Evolutionary conservation across 768 basidiomycete genomes (phyloP).

Genomic region (Boletus rex-veris): DNA sequence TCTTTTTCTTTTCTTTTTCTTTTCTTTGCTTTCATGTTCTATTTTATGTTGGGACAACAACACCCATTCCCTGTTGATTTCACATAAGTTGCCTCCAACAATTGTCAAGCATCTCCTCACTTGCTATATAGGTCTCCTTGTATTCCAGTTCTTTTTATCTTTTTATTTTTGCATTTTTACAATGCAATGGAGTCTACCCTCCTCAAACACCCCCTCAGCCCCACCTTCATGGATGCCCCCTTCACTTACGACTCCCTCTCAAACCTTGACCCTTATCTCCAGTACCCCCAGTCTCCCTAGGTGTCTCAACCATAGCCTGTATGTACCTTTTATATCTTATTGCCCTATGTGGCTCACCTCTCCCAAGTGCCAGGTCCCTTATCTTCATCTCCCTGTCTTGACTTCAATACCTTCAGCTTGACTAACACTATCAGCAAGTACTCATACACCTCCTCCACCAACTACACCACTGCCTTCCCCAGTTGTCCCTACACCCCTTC

Average conservation of each 20-base stretch:
- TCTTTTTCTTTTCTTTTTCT: slow-evolving; percentile 21
- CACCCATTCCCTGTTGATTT: slow-evolving; percentile 31
- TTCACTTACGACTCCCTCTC: slow-evolving; percentile 45
- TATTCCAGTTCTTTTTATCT: slow-evolving; percentile 34
- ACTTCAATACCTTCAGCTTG: slow-evolving; percentile 61
- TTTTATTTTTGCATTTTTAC: slow-evolving; percentile 36
- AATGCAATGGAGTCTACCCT: slow-evolving; percentile 46
- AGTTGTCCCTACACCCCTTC: slow-evolving; percentile 67
- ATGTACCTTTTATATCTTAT: slow-evolving; percentile 30
- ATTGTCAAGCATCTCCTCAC: background rate
- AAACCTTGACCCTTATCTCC: slow-evolving; percentile 55
- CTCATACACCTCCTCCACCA: slow-evolving; percentile 50
- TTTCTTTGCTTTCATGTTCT: slow-evolving; percentile 29
- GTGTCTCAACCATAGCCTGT: slow-evolving; percentile 60
- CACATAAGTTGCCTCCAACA: slow-evolving; percentile 26
- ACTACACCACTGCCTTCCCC: slow-evolving; percentile 51
- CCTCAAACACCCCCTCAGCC: slow-evolving; percentile 48
- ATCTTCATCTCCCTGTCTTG: slow-evolving; percentile 55
- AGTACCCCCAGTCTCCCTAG: slow-evolving; percentile 67
- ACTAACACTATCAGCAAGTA: slow-evolving; percentile 55
- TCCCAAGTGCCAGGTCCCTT: slow-evolving; percentile 49
- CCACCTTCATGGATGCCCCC: slow-evolving; percentile 48
- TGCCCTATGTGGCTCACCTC: slow-evolving; percentile 6
- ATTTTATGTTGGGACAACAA: slow-evolving; percentile 33
- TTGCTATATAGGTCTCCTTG: slow-evolving; percentile 27